phyloP scores from a whole-genome alignment of 2,329 filamentous ascomycete genomes.

The Magnaporthiopsis rhizophila region DNA sequence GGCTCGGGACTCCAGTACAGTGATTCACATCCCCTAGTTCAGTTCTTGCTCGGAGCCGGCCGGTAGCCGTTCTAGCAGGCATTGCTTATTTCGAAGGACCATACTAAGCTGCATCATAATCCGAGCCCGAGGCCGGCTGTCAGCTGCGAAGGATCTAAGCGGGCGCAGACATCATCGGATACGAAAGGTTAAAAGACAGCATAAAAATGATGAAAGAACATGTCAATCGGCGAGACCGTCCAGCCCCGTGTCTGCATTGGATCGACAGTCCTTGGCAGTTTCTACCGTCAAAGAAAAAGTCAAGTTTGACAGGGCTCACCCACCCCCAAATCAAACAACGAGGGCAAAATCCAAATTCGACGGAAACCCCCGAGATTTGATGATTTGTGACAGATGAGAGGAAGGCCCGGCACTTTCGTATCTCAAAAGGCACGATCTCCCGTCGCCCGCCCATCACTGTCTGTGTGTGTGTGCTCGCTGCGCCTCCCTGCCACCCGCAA shows the following conservation, averaged over 20 bases:
- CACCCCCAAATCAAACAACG: too few relatives aligned
- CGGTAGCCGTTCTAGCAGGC: too few relatives aligned
- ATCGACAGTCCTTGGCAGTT: background rate
- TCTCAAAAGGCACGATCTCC: background rate
- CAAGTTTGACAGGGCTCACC: too few relatives aligned
- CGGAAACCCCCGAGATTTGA: background rate
- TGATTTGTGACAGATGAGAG: background rate
- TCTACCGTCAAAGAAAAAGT: too few relatives aligned
- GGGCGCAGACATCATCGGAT: background rate
- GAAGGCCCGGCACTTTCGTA: background rate
- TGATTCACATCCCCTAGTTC: too few relatives aligned
- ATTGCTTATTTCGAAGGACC: background rate
- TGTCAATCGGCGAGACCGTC: background rate
- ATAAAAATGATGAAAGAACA: background rate
- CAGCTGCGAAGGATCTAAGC: background rate
- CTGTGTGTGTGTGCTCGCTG: background rate
- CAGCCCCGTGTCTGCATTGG: background rate
- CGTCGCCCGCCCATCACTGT: background rate
- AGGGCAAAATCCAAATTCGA: too few relatives aligned
- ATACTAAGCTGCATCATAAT: background rate
- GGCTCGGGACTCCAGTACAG: too few relatives aligned
- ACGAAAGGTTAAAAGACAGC: background rate
- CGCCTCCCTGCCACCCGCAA: background rate
- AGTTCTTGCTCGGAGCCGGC: too few relatives aligned
- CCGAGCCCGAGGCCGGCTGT: background rate